These are phyloP conservation scores for Beauveria varroae DNA, from an alignment of 2,329 filamentous ascomycete species.

Conservation along the genomic window DNA sequence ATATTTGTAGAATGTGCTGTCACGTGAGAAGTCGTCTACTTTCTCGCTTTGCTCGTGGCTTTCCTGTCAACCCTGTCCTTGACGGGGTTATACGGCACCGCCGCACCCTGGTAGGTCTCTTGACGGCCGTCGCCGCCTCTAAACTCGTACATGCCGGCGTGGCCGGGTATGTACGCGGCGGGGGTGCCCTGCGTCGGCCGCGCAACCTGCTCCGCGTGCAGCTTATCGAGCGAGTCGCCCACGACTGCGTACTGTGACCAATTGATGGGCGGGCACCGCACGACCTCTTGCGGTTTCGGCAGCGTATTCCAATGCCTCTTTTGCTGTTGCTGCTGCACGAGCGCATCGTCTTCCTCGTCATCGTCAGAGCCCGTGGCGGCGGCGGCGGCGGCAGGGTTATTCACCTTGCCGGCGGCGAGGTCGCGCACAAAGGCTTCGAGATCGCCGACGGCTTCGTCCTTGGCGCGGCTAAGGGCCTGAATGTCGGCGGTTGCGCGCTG, in stretches of 20 bases:
- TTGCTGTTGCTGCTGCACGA: constrained; percentile 7
- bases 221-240: constrained; percentile 66
- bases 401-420: constrained; percentile 54
- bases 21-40: constrained; percentile 11
- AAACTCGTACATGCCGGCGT: constrained; percentile 45
- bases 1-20: background rate
- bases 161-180: constrained; percentile 26
- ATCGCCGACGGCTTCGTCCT: constrained; percentile 60
- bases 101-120: constrained; percentile 35
- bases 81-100: constrained; percentile 44
- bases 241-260: constrained; percentile 94
- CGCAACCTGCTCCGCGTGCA: constrained; percentile 71
- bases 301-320: constrained; percentile 51
- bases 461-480: constrained; percentile 58
- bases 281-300: constrained; percentile 71
- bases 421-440: constrained; percentile 67
- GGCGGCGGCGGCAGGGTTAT: constrained; percentile 14
- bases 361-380: constrained; percentile 11
- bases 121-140: constrained; percentile 36
- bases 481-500: constrained; percentile 72
- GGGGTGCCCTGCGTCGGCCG: constrained; percentile 54
- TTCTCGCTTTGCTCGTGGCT: constrained; percentile 23
- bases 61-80: constrained; percentile 38
- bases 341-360: constrained; percentile 10
- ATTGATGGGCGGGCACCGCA: constrained; percentile 83